Conservation (phyloP, 345 rosid genomes). For the Theobroma cacao region DNA sequence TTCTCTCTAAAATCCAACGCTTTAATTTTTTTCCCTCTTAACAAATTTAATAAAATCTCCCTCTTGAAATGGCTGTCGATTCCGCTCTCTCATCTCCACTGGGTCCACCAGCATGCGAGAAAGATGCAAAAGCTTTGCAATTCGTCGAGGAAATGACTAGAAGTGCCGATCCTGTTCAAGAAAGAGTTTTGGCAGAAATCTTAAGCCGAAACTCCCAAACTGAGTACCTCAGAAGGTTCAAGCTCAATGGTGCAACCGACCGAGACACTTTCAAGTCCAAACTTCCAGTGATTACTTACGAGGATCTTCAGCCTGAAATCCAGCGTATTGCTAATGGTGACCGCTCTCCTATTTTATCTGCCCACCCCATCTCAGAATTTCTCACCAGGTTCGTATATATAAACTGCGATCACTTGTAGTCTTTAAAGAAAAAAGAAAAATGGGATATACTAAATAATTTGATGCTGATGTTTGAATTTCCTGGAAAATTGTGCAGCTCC, state of each 20-base stretch:
- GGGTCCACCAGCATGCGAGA: conserved; percentile 77
- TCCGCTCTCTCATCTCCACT: conserved; percentile 54
- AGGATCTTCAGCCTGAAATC: conserved; percentile 83
- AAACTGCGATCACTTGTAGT: neutral
- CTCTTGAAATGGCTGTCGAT: conserved; percentile 60
- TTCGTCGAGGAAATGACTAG: conserved; percentile 78
- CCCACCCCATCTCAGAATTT: conserved; percentile 91
- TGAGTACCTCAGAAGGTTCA: conserved; percentile 66
- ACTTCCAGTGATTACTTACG: conserved; percentile 76
- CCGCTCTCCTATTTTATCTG: conserved; percentile 74
- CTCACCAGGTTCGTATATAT: conserved; percentile 62
- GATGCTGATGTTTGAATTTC: neutral
- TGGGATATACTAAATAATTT: neutral
- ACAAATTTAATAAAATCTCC: neutral
- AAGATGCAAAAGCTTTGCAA: conserved; percentile 68
- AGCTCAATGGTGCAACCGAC: conserved; percentile 60
- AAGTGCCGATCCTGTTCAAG: conserved; percentile 65
- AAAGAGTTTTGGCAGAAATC: conserved; percentile 60
- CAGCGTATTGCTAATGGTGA: conserved; percentile 95
- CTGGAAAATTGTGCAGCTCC: conserved; percentile 49
- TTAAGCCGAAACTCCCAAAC: conserved; percentile 56
- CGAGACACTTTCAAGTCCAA: conserved; percentile 63
- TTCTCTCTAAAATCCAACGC: neutral
- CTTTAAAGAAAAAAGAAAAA: neutral
- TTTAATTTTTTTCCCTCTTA: neutral